Evolutionary conservation across 1,139 yeast species (phyloP).

Genomic region (Candida labiduridarum): DNA sequence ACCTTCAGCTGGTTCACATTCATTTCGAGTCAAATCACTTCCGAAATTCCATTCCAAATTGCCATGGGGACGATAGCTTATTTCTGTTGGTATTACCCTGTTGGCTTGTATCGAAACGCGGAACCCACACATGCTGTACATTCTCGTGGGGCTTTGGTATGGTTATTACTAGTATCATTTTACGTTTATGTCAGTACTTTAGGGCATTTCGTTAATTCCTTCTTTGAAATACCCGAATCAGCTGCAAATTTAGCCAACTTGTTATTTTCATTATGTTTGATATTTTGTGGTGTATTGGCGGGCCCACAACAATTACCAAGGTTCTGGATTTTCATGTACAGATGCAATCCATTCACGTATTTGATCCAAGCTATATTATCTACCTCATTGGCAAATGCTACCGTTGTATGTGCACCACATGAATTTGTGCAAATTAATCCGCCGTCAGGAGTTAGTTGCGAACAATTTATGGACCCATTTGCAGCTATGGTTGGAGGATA

Average conservation of each 20-base stretch:
- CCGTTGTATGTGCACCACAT: constrained; percentile 25
- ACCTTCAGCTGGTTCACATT: constrained; percentile 33
- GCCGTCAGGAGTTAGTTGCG: constrained; percentile 58
- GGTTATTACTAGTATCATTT: constrained; percentile 46
- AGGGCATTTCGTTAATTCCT: constrained; percentile 43
- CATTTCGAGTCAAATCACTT: constrained; percentile 64
- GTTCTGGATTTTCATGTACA: constrained; percentile 58
- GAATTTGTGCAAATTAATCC: constrained; percentile 33
- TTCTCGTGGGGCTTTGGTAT: constrained; percentile 45
- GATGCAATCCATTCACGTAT: constrained; percentile 70
- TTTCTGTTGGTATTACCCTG: constrained; percentile 81
- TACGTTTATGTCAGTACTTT: constrained; percentile 36
- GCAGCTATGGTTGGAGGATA: constrained; percentile 52
- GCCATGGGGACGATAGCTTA: constrained; percentile 65
- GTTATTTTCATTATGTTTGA: constrained; percentile 35
- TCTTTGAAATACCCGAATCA: constrained; percentile 39
- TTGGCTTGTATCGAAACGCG: constrained; percentile 68
- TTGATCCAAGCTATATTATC: constrained; percentile 41
- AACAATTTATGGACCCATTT: constrained; percentile 49
- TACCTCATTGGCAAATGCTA: constrained; percentile 27
- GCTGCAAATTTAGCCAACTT: constrained; percentile 38
- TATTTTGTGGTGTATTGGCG: constrained; percentile 40
- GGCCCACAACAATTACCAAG: constrained; percentile 29
- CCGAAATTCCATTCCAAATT: constrained; percentile 80
- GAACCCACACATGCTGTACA: constrained; percentile 26